phyloP scores from a whole-genome alignment of 2,329 filamentous ascomycete species.

The Reticulascus tulasneorum region DNA sequence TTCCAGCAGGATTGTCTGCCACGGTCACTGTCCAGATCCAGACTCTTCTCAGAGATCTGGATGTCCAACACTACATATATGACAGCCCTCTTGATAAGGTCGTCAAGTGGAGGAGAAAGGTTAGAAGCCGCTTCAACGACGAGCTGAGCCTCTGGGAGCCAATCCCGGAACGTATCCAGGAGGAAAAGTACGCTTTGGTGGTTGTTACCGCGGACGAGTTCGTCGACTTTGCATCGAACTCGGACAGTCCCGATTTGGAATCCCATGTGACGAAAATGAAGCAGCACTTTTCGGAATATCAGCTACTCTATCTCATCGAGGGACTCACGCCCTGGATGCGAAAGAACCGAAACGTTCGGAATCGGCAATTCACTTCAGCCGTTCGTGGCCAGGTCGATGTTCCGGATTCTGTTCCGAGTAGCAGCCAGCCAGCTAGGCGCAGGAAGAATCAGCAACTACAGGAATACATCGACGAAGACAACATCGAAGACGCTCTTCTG shows the following conservation, averaged over 20 bases:
- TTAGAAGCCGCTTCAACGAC: conserved; percentile 59
- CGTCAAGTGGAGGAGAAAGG: conserved; percentile 66
- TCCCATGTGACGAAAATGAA: conserved; percentile 55
- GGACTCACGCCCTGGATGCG: conserved; percentile 63
- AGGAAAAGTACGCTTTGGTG: conserved; percentile 60
- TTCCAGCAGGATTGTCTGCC: conserved; percentile 54
- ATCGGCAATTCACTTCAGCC: conserved; percentile 63
- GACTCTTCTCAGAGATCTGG: conserved; percentile 45
- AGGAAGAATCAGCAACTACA: conserved; percentile 35
- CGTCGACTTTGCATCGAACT: conserved; percentile 51
- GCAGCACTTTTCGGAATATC: conserved; percentile 45
- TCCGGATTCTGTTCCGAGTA: conserved; percentile 18
- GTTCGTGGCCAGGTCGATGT: conserved; percentile 46
- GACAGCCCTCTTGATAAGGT: conserved; percentile 45
- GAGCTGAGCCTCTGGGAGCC: conserved; percentile 63
- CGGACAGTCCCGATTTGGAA: conserved; percentile 48
- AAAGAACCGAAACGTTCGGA: conserved; percentile 64
- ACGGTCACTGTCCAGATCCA: conserved; percentile 42
- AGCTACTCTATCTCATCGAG: conserved; percentile 68
- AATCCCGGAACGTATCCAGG: conserved; percentile 42
- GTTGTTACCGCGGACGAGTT: conserved; percentile 63
- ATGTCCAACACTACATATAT: conserved; percentile 43
- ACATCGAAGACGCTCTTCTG: conserved; percentile 67
- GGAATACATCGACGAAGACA: conserved; percentile 61
- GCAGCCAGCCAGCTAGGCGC: conserved; percentile 22